phyloP scores from a whole-genome alignment of 192 early-diverging fungal species.

The Coemansia sp. region DNA sequence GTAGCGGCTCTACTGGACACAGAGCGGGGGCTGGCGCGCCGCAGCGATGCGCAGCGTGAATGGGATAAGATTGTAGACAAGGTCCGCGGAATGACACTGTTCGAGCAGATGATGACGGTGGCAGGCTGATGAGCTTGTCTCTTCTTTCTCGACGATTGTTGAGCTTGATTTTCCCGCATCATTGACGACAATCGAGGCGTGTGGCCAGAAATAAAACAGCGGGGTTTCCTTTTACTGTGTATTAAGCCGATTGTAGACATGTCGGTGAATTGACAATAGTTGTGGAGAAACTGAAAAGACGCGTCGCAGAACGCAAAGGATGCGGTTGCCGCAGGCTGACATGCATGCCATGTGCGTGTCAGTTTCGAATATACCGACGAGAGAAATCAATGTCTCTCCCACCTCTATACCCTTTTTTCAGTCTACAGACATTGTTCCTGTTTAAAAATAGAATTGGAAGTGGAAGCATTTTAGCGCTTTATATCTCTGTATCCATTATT shows the following conservation, averaged over 20 bases:
- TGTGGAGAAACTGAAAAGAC: conserved; percentile 13
- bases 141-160: not conserved
- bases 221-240: not conserved
- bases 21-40: conserved; percentile 35
- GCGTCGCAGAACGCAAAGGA: conserved; percentile 9
- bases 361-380: no score
- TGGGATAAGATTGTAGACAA: conserved; percentile 46
- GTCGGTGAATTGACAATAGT: not conserved
- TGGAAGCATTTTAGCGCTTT: not conserved
- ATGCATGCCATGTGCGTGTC: not conserved
- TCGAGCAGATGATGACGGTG: conserved; percentile 34
- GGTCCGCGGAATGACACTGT: conserved; percentile 40
- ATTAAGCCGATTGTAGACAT: not conserved
- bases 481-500: not conserved
- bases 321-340: not conserved
- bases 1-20: conserved; percentile 45
- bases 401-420: no score
- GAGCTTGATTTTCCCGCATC: conserved; percentile 9
- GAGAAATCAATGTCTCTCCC: no score
- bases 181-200: not conserved
- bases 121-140: conserved; percentile 12
- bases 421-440: not conserved
- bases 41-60: conserved; percentile 45
- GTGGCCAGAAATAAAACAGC: not conserved
- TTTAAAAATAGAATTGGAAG: not conserved